Conservation (phyloP, 2,329 filamentous ascomycete species). For the Venturia effusa region DNA sequence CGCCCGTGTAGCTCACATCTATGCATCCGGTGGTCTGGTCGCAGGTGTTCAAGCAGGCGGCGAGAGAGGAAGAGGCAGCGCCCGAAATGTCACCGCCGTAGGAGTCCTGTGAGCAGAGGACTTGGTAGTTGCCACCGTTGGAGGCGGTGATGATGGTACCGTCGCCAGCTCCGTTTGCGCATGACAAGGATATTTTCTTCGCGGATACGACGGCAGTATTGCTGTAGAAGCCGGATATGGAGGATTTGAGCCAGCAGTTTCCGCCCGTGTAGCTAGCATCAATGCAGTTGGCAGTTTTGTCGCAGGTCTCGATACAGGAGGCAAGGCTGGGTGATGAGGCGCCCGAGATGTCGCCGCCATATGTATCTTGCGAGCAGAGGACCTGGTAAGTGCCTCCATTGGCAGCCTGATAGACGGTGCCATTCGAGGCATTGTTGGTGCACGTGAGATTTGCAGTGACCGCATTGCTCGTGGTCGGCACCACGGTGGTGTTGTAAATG, state of each 20-base stretch:
- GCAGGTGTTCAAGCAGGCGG: background rate
- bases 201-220: background rate
- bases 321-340: background rate
- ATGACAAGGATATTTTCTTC: background rate
- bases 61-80: background rate
- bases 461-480: background rate
- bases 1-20: background rate
- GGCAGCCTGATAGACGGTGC: background rate
- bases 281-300: background rate
- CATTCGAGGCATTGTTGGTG: background rate
- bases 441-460: background rate
- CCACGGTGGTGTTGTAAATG: background rate
- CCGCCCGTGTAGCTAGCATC: background rate
- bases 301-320: background rate
- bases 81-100: background rate
- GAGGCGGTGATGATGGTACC: background rate
- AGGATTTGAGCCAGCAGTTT: background rate
- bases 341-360: background rate
- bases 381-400: background rate
- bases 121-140: background rate
- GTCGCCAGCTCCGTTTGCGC: background rate
- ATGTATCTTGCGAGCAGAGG: background rate
- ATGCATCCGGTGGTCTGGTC: background rate
- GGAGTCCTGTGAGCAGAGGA: background rate
- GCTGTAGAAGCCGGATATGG: background rate